These are phyloP conservation scores for Sistotremastrum niveocremeum DNA, from an alignment of 768 basidiomycete species.

Conservation along the genomic window DNA sequence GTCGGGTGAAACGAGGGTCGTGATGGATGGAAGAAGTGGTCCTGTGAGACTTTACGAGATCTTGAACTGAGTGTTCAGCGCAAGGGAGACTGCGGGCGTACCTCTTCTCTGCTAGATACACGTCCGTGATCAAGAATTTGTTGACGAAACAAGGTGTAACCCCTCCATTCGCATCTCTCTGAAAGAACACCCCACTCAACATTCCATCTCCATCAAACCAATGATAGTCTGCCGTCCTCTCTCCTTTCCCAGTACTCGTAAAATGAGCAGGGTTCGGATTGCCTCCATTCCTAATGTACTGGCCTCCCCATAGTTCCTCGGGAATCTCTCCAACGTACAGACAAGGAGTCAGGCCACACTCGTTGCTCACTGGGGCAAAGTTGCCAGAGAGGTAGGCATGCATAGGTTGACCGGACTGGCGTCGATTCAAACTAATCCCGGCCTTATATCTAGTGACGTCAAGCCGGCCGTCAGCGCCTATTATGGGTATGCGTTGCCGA, in stretches of 20 bases:
- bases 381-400: slow-evolving; percentile 24
- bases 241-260: slow-evolving; percentile 1
- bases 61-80: slow-evolving; percentile 13
- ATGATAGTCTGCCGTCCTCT: slow-evolving; percentile 1
- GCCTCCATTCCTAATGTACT: slow-evolving; percentile 24
- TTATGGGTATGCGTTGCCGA: no score
- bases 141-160: slow-evolving; percentile 17
- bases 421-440: no score
- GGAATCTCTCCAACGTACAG: slow-evolving; percentile 16
- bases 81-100: slow-evolving; percentile 7
- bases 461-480: no score
- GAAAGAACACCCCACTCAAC: slow-evolving; percentile 23
- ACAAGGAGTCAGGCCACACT: slow-evolving; percentile 17
- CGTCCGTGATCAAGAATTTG: slow-evolving; percentile 15
- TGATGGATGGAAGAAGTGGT: slow-evolving; percentile 14
- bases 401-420: no score
- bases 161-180: slow-evolving; percentile 1
- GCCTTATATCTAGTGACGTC: no score
- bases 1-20: slow-evolving; percentile 21
- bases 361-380: slow-evolving; percentile 20
- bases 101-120: slow-evolving; percentile 16
- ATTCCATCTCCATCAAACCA: slow-evolving; percentile 29
- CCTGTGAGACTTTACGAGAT: slow-evolving; percentile 10
- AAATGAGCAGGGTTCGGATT: slow-evolving; percentile 18
- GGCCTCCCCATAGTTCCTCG: slow-evolving; percentile 18